Evolutionary conservation across 305 asterid genomes (phyloP), one percentile per base, ranked within the genome.

Genomic region (Fraxinus angustifolia): DNA sequence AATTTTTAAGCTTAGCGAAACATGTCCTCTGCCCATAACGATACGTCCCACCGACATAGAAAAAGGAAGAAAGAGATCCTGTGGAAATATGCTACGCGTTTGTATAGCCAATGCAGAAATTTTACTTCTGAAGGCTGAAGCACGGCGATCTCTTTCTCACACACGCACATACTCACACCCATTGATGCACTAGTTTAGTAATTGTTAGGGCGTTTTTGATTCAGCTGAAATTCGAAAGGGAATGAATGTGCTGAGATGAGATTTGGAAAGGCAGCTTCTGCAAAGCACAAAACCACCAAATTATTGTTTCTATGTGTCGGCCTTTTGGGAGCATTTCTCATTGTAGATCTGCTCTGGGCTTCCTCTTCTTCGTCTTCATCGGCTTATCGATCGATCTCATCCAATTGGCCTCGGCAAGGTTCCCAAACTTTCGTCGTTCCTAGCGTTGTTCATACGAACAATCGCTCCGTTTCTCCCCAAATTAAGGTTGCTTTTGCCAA

Each of bases 271-370:
- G 56, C 84, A 77, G 70, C 70, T 60, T 60, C 70, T 7, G 4
- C 70, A 10, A 90, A 83, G 82, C 90, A 79, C 65, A 88, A 36
- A 83, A 90, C 89, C 21, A 84, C 88, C 77, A 86, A 86, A 82
- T 85, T 90, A 77, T 91, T 88, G 74, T 85, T 91, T 73, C 26
- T 81, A 8, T 82, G 89, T 79, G 85, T 93, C 73, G 93, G 84
- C 6, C 89, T 95, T 16, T 81, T 95, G 82, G 97, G 90, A 3
- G 85, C 85, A 28, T 90, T 91, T 80, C 84, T 95, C 30, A 62
- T 92, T 72, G 89, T 85, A 80, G 94, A 95, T 93, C 94, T 93
- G 84, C 90, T 92, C 28, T 92, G 98, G 97, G 94, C 98, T 16
- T 87, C 95, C 3, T 88, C 96, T 2, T 81, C 87, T 7, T 88